These are phyloP conservation scores for Didymella pinodella DNA, from an alignment of 2,329 filamentous ascomycete genomes.

Conservation along the genomic window DNA sequence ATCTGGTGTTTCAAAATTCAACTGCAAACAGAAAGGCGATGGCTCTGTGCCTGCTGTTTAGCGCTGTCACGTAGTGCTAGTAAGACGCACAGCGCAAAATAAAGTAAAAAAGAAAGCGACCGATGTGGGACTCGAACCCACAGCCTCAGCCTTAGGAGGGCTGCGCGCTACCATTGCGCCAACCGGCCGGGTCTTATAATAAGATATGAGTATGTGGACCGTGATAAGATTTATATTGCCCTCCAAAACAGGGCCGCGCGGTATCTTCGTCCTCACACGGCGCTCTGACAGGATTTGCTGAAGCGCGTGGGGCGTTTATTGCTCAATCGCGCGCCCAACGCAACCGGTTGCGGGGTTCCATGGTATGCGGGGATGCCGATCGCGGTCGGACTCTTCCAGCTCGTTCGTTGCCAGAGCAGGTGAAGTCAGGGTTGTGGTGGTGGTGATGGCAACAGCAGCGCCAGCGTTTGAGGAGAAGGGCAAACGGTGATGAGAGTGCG, in stretches of 20 bases:
- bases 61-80: neutral
- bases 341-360: neutral
- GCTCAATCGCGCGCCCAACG: neutral
- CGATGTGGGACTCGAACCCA: conserved; percentile 25
- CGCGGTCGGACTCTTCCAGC: neutral
- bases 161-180: conserved; percentile 26
- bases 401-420: neutral
- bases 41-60: neutral
- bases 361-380: neutral
- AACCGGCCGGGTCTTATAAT: conserved; percentile 18
- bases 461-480: neutral
- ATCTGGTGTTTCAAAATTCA: neutral
- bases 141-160: conserved; percentile 26
- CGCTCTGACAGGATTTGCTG: neutral
- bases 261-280: neutral
- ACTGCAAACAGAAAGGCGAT: neutral
- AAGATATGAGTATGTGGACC: neutral
- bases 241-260: neutral
- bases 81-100: neutral
- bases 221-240: neutral
- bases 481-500: neutral
- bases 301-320: neutral
- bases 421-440: too few species aligned
- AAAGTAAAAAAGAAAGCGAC: conserved; percentile 12
- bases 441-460: too few species aligned